phyloP scores from a whole-genome alignment of 2,329 filamentous ascomycete genomes.

The Amauroascus verrucosus region DNA sequence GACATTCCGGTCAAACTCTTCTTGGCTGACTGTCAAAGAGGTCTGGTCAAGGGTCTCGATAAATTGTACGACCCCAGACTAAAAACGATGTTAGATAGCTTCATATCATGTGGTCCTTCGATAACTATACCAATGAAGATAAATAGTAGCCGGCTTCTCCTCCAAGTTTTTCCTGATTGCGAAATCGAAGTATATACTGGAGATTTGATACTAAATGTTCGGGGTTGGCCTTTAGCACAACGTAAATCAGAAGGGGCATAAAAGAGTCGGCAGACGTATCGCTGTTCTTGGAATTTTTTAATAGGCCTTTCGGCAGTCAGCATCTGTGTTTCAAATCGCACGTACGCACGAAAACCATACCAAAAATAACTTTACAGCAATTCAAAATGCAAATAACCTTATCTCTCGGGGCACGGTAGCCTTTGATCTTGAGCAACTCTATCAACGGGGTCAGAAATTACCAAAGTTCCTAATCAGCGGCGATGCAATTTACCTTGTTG shows the following conservation, averaged over 20 bases:
- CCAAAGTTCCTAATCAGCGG: not conserved
- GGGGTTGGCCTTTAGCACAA: constrained; percentile 86
- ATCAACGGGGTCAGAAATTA: constrained; percentile 13
- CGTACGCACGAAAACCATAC: constrained; percentile 37
- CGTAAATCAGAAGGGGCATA: constrained; percentile 88
- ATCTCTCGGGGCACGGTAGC: constrained; percentile 90
- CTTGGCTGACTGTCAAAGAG: constrained; percentile 81
- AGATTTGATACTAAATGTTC: constrained; percentile 95
- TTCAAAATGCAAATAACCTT: constrained; percentile 98
- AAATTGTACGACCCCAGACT: constrained; percentile 76
- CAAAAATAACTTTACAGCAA: constrained; percentile 99
- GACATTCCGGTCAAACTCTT: constrained; percentile 93
- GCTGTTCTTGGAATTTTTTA: constrained; percentile 74
- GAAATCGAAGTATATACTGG: constrained; percentile 92
- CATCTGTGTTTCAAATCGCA: constrained; percentile 15
- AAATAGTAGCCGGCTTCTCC: constrained; percentile 98
- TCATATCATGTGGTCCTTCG: constrained; percentile 3
- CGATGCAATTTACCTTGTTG: constrained; percentile 58
- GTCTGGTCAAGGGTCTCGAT: constrained; percentile 94
- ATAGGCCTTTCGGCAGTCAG: constrained; percentile 45
- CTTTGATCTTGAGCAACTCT: constrained; percentile 94
- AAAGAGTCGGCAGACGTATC: constrained; percentile 96
- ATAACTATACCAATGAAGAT: constrained; percentile 64
- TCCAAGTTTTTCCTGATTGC: constrained; percentile 91
- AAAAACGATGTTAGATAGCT: constrained; percentile 10